A percentile compares a stretch with the other conserved stretches of the same genome.
Conservation (phyloP, 768 basidiomycete species). For the Psilocybe cyanescens region DNA sequence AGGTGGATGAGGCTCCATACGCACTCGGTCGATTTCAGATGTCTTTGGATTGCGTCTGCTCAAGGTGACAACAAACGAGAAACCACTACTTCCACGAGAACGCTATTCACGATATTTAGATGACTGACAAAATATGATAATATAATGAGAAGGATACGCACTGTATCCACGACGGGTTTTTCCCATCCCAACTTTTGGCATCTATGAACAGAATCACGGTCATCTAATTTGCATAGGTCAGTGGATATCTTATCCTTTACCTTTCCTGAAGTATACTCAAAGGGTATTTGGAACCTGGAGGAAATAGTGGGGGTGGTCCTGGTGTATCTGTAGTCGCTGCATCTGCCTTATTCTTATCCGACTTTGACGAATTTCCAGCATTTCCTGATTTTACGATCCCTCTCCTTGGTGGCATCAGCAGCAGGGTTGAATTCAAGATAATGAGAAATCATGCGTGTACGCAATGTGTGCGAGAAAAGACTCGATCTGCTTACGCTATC, state of each 20-base stretch:
- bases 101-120: conserved; percentile 36
- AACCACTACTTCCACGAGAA: conserved; percentile 48
- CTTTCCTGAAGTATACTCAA: conserved; percentile 80
- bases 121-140: conserved; percentile 1
- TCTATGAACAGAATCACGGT: conserved; percentile 37
- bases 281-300: conserved; percentile 85
- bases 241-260: conserved; percentile 31
- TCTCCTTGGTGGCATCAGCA: conserved; percentile 66
- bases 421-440: neutral
- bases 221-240: neutral
- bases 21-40: conserved; percentile 67
- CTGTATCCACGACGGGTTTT: conserved; percentile 78
- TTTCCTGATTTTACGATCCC: conserved; percentile 89
- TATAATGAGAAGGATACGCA: conserved; percentile 33
- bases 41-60: conserved; percentile 71
- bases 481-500: neutral
- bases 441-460: neutral
- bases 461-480: neutral
- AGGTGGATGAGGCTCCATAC: conserved; percentile 75
- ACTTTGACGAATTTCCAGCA: conserved; percentile 84
- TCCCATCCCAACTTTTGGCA: conserved; percentile 94
- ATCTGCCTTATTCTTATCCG: conserved; percentile 29
- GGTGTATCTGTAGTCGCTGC: conserved; percentile 25
- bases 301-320: conserved; percentile 70
- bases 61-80: conserved; percentile 72